Conservation (phyloP, 1,284 basidiomycete genomes). For the Cryptococcus amylolentus region DNA sequence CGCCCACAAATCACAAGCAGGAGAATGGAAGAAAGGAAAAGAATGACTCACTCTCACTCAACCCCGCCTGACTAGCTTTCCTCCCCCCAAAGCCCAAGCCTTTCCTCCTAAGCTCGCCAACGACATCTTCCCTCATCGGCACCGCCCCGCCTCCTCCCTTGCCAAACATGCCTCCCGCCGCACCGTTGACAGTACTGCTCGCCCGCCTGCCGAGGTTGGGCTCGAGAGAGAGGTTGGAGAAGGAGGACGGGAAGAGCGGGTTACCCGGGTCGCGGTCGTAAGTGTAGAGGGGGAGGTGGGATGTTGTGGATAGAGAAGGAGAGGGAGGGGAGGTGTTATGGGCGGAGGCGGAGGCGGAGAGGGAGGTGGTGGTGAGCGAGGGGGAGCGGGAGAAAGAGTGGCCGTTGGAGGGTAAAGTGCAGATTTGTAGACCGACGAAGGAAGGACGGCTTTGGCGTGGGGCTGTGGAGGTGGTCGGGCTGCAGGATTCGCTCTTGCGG, state of each 20-base stretch:
- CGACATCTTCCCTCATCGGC: not conserved
- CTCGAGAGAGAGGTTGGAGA: constrained; percentile 34
- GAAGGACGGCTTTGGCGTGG: constrained; percentile 10
- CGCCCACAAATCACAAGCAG: not conserved
- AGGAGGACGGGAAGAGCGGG: constrained; percentile 44
- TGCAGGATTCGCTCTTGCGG: not conserved
- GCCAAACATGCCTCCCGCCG: constrained; percentile 7
- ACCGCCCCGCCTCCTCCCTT: not conserved
- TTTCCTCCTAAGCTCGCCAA: constrained; percentile 11
- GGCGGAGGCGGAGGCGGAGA: not conserved
- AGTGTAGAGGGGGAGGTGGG: constrained; percentile 17
- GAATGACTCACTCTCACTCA: constrained; percentile 47
- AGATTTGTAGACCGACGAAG: constrained; percentile 45
- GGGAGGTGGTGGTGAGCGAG: not conserved
- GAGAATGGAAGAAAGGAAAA: too few relatives aligned
- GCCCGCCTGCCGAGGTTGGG: constrained; percentile 44
- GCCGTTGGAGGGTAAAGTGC: constrained; percentile 23
- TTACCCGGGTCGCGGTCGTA: constrained; percentile 43
- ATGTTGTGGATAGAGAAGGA: constrained; percentile 4
- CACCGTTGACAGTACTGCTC: constrained; percentile 15
- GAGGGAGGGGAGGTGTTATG: constrained; percentile 1
- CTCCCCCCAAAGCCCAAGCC: constrained; percentile 27
- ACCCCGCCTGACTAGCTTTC: constrained; percentile 38
- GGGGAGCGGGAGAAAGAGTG: not conserved
- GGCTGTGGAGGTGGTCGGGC: not conserved